Percentiles rank a stretch among this genome's conserved stretches.
These are phyloP conservation scores for Bipolaris oryzae DNA, from an alignment of 2,329 filamentous ascomycete genomes.

Conservation along the genomic window DNA sequence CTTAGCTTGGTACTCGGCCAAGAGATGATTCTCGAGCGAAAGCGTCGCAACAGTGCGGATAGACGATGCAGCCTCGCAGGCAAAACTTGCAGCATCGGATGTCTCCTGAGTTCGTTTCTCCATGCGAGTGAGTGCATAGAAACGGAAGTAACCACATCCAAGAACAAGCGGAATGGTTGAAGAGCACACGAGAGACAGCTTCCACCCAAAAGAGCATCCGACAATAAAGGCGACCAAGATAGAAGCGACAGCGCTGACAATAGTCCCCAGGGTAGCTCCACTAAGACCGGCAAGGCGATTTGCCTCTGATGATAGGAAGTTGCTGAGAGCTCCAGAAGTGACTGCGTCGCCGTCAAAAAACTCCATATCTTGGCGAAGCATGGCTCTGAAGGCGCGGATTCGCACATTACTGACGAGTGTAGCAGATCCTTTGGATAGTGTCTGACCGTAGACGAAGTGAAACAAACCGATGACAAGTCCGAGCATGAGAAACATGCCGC, in stretches of 20 bases:
- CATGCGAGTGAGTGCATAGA: constrained; percentile 84
- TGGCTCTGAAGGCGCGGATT: constrained; percentile 79
- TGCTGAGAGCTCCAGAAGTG: constrained; percentile 83
- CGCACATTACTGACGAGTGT: constrained; percentile 81
- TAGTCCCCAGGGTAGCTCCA: constrained; percentile 84
- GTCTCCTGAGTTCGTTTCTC: constrained; percentile 79
- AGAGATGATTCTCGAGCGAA: constrained; percentile 83
- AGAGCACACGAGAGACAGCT: constrained; percentile 82
- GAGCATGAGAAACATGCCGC: constrained; percentile 47
- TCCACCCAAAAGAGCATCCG: constrained; percentile 79
- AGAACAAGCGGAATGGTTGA: constrained; percentile 78
- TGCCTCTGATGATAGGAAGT: constrained; percentile 70
- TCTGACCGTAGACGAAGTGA: constrained; percentile 39
- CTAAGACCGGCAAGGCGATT: constrained; percentile 90
- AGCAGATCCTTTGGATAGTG: constrained; percentile 63
- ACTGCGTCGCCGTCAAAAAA: constrained; percentile 94
- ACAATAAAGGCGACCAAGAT: constrained; percentile 74
- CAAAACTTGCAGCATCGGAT: constrained; percentile 81
- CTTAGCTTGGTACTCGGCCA: constrained; percentile 71
- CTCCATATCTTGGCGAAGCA: constrained; percentile 82
- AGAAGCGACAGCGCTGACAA: constrained; percentile 79
- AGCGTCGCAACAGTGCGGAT: constrained; percentile 95
- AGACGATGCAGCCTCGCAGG: constrained; percentile 90
- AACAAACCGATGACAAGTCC: constrained; percentile 33
- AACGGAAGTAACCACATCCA: constrained; percentile 82